Base-by-base conservation (phyloP, 768 basidiomycete species). In the Stropharia rugosoannulata region DNA sequence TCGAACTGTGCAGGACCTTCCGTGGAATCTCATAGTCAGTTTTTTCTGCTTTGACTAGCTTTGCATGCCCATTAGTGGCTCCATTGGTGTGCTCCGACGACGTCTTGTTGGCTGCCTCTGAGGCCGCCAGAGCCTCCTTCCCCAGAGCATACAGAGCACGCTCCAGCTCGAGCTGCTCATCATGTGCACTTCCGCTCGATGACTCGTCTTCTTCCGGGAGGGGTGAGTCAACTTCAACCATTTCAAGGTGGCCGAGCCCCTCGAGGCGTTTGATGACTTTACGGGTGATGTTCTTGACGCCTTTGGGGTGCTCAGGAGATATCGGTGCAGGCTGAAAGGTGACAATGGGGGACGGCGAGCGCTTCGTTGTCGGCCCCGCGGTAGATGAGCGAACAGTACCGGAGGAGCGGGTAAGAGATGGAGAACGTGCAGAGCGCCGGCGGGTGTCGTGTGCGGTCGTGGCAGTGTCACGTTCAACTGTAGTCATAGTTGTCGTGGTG, bases 11-110 rank as follows among this genome's bases (percentile, higher is more conserved):
- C 42, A 97, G 68, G 9, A 83, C 71, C 70, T 97, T 97, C 60
- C 95, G 75, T 0, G 95, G 95, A 48, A 97, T 86, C 71, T 97
- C 95, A 86, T 89, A 94, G 71, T 95, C 89, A 29, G 90, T 77
- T 61, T 78, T 75, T 44, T 67, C 64, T 46, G 64, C 61, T 49
- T 62, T 57, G 27, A 55, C 47, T 47, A 58, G 45, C 15, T 48
- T n/a, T 3, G 46, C 51, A 35, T 52, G 59, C 32, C 55, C 59
- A 43, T 58, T 59, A 2, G 54, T 52, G 32, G 65, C 54, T 25
- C 61, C 62, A 58, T 66, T 62, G 19, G 54, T 44, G 39, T 53
- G 29, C 29, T 32, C 2, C 29, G 9, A 32, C 5, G 29, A 32
- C 29, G 29, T 51, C 8, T 62, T 58, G 11, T 60, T 61, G 49